Conservation (phyloP, 2,329 filamentous ascomycete genomes). For the Aspergillus quadrilineatus region DNA sequence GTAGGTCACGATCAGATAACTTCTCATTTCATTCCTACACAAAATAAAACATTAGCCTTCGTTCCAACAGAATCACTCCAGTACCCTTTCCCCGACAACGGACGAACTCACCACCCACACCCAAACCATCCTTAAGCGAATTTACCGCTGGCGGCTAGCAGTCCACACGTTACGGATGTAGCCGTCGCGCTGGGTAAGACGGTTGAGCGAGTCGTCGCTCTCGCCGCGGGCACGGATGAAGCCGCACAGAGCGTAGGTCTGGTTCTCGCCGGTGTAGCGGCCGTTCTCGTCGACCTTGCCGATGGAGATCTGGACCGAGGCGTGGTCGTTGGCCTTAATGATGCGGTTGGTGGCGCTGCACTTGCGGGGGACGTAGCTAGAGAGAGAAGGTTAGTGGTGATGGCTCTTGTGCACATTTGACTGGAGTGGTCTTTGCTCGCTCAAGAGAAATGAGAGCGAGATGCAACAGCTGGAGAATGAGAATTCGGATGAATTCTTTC, state of each 20-base stretch:
- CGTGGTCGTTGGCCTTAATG: constrained; percentile 99
- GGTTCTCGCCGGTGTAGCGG: constrained; percentile 93
- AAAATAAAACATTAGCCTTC: neutral
- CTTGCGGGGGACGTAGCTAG: constrained; percentile 95
- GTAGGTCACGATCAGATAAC: neutral
- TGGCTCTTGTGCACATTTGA: constrained; percentile 10
- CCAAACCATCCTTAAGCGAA: neutral
- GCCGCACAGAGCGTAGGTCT: constrained; percentile 94
- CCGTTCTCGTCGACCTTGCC: constrained; percentile 99
- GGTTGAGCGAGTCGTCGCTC: constrained; percentile 94
- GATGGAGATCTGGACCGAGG: constrained; percentile 93
- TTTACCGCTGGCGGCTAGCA: constrained; percentile 59
- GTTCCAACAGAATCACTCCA: neutral
- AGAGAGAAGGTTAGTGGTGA: constrained; percentile 17
- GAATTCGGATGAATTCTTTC: neutral
- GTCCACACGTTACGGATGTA: constrained; percentile 97
- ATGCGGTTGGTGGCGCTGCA: constrained; percentile 99
- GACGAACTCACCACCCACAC: constrained; percentile 1
- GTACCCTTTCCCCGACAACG: neutral
- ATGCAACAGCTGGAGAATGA: neutral
- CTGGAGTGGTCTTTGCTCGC: neutral
- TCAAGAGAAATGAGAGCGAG: too few relatives aligned
- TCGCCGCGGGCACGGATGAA: constrained; percentile 98
- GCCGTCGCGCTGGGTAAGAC: constrained; percentile 91
- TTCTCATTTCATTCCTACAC: constrained; percentile 9